Evolutionary conservation across 2,329 filamentous ascomycete genomes (phyloP), one percentile per base, ranked within the genome.

Genomic region (Aspergillus sp.): DNA sequence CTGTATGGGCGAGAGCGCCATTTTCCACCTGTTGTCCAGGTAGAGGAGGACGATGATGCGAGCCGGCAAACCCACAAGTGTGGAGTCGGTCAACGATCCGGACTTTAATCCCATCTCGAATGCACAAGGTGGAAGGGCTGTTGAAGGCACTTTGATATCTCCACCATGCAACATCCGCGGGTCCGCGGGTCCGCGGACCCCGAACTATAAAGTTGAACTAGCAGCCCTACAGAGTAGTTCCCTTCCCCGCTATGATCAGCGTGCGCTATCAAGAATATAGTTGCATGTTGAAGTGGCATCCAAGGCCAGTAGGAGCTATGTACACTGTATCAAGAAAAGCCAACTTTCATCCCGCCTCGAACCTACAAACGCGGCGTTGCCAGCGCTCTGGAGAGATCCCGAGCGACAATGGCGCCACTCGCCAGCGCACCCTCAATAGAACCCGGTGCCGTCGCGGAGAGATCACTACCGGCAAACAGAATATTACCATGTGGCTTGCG

Each of bases 351-450:
- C 32, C 32, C 3, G 32, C 32, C 32, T 34, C 10, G n/a, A 34
- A n/a, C 32, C 32, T 34, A 34, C 11, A 34, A 9, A 34, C 32
- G 10, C 9, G 32, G 32, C 42, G 23, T 45, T n/a, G 2, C 10
- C 6, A 45, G n/a, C 23, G 42, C 42, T 21, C 7, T n/a, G 17
- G 45, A 49, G 11, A 57, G 13, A 45, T 58, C 55, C 13, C 55
- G 55, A 50, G 55, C 55, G 32, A 47, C 55, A 17, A 40, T 25
- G 23, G 47, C 55, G n/a, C 55, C 55, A 40, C 53, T 58, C n/a
- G 41, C 43, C 45, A 58, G 7, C 10, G 55, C 55, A 29, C 55
- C 55, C 45, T 58, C 55, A 17, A 58, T 58, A n/a, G 53, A 58
- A 16, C 55, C 55, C 5, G 53, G 49, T 32, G 34, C 49, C 13